These are phyloP conservation scores for Coprinopsis cinerea DNA, from an alignment of 768 basidiomycete genomes.

Conservation along the genomic window DNA sequence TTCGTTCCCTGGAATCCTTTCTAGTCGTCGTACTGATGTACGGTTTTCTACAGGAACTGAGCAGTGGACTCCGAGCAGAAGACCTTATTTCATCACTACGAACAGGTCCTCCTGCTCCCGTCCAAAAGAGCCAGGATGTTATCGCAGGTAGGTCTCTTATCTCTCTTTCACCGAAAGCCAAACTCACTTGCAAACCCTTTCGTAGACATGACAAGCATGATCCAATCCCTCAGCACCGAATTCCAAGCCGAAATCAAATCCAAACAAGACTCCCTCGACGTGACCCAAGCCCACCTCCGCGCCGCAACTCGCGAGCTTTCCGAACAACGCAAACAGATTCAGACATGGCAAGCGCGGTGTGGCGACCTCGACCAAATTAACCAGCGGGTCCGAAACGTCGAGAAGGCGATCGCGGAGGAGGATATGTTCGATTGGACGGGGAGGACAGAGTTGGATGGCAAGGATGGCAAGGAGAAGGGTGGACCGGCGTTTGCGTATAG, in stretches of 20 bases:
- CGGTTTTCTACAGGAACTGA: constrained; percentile 48
- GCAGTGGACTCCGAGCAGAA: constrained; percentile 65
- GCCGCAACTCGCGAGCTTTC: constrained; percentile 87
- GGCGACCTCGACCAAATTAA: constrained; percentile 75
- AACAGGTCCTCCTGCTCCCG: constrained; percentile 66
- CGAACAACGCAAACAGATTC: constrained; percentile 83
- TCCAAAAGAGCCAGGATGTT: constrained; percentile 86
- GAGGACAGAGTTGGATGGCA: constrained; percentile 42
- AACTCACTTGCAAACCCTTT: background rate
- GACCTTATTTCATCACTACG: constrained; percentile 74
- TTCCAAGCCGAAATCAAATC: constrained; percentile 79
- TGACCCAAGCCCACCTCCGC: constrained; percentile 80
- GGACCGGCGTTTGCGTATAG: constrained; percentile 70
- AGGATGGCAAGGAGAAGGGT: constrained; percentile 33
- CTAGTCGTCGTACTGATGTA: background rate
- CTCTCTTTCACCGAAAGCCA: background rate
- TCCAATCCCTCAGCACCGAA: constrained; percentile 70
- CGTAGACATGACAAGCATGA: constrained; percentile 80
- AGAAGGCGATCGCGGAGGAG: constrained; percentile 72
- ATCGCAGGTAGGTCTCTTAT: constrained; percentile 49
- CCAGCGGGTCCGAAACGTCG: constrained; percentile 80
- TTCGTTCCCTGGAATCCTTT: constrained; percentile 27
- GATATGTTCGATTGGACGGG: constrained; percentile 89
- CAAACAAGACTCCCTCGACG: constrained; percentile 85
- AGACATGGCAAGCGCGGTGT: constrained; percentile 65